Conservation (phyloP, 2,329 filamentous ascomycete species). For the Leptographium wingfieldii region DNA sequence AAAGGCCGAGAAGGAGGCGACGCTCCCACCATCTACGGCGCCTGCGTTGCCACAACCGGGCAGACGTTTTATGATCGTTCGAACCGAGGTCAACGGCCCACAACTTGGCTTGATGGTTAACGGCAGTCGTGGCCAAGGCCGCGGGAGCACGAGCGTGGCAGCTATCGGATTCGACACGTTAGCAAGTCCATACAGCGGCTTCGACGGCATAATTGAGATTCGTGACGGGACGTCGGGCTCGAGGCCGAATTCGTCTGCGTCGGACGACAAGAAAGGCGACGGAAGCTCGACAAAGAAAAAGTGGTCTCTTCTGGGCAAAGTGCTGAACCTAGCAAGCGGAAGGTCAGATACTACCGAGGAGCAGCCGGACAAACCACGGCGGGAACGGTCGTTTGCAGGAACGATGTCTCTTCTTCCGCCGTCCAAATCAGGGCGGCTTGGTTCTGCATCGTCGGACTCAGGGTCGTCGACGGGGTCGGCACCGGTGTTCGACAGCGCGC, state of each 20-base stretch:
- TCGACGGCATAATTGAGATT: background rate
- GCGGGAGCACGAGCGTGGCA: background rate
- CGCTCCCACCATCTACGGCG: constrained; percentile 55
- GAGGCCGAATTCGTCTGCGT: background rate
- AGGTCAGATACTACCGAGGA: constrained; percentile 20
- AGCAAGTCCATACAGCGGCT: constrained; percentile 3
- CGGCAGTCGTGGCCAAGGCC: background rate
- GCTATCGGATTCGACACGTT: constrained; percentile 7
- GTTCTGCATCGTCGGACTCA: constrained; percentile 30
- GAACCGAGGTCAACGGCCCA: constrained; percentile 50
- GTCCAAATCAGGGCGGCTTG: constrained; percentile 22
- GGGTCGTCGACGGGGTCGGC: constrained; percentile 42
- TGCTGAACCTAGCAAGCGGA: constrained; percentile 35
- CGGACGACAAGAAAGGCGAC: constrained; percentile 14
- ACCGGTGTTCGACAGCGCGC: constrained; percentile 40
- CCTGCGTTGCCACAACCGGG: constrained; percentile 79
- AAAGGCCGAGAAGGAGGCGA: constrained; percentile 43
- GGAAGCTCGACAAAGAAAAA: constrained; percentile 37
- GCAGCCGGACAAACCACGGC: constrained; percentile 36
- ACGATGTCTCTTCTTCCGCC: constrained; percentile 19
- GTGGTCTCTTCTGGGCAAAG: constrained; percentile 52
- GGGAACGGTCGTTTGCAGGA: constrained; percentile 24
- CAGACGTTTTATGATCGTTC: constrained; percentile 77
- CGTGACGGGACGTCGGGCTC: constrained; percentile 7
- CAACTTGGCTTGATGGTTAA: constrained; percentile 29